Percentiles rank a stretch among this genome's conserved stretches.
phyloP scores from a whole-genome alignment of 176 grass and related monocot genomes.

The Carex parvula region DNA sequence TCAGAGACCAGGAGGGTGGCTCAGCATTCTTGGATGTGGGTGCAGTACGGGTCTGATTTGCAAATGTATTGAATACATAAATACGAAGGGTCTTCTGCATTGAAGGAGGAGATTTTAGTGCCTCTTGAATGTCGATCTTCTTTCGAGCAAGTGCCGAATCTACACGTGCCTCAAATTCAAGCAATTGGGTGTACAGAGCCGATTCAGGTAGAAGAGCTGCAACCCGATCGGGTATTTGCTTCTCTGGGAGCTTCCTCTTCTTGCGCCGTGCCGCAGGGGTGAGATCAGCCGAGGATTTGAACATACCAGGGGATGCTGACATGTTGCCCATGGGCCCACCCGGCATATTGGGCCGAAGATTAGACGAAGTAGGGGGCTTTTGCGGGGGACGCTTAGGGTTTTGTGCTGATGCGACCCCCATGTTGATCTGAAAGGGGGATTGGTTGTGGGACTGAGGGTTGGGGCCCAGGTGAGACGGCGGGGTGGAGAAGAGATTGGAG shows the following conservation, averaged over 20 bases:
- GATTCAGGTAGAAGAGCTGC: constrained; percentile 78
- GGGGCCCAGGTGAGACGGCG: constrained; percentile 31
- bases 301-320: constrained; percentile 13
- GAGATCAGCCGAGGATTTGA: constrained; percentile 48
- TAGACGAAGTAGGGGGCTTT: constrained; percentile 48
- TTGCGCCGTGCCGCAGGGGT: constrained; percentile 69
- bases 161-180: constrained; percentile 83
- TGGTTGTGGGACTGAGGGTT: constrained; percentile 45
- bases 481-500: constrained; percentile 56
- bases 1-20: constrained; percentile 88
- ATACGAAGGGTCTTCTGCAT: constrained; percentile 89
- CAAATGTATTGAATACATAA: constrained; percentile 92
- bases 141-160: constrained; percentile 76
- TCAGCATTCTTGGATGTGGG: constrained; percentile 46
- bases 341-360: constrained; percentile 20
- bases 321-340: constrained; percentile 30
- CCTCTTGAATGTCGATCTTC: constrained; percentile 92
- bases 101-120: constrained; percentile 70
- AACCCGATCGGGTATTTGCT: constrained; percentile 90
- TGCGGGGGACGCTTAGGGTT: constrained; percentile 62
- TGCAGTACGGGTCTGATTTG: constrained; percentile 66
- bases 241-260: constrained; percentile 91
- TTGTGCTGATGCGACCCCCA: constrained; percentile 34
- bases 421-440: constrained; percentile 88
- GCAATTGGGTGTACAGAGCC: constrained; percentile 89